Conservation (phyloP, 441 rosid genomes). For the Eruca vesicaria region DNA sequence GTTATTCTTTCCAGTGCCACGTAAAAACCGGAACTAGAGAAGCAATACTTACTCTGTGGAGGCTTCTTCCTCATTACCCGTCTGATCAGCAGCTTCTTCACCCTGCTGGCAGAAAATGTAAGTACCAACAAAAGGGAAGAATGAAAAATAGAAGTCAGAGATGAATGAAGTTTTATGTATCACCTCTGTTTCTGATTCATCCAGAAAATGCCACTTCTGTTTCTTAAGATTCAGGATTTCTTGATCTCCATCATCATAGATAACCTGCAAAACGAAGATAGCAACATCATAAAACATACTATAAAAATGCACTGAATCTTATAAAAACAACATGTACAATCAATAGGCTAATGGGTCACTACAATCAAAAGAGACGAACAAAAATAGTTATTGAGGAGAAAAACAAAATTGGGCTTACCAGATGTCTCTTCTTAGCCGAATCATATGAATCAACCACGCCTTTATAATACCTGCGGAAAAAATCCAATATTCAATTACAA, state of each 20-base stretch:
- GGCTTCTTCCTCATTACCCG: constrained; percentile 44
- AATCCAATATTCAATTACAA: background rate
- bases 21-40: background rate
- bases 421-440: constrained; percentile 68
- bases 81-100: constrained; percentile 48
- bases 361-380: constrained; percentile 9
- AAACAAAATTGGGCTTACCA: constrained; percentile 48
- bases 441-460: constrained; percentile 69
- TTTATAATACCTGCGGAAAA: constrained; percentile 66
- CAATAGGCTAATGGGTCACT: constrained; percentile 4
- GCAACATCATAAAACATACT: constrained; percentile 7
- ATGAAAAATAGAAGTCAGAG: background rate
- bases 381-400: background rate
- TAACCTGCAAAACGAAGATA: constrained; percentile 46
- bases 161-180: constrained; percentile 7
- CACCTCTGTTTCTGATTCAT: constrained; percentile 53
- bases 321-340: background rate
- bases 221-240: constrained; percentile 62
- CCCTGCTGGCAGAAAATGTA: constrained; percentile 45
- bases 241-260: constrained; percentile 76
- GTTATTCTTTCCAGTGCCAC: constrained; percentile 10
- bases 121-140: constrained; percentile 10
- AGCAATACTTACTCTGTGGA: constrained; percentile 52
- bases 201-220: constrained; percentile 61
- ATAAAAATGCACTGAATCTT: background rate